Evolutionary conservation across 495 filamentous ascomycete species (phyloP), one percentile per base, ranked within the genome.

Genomic region (Podospora fimiseda): DNA sequence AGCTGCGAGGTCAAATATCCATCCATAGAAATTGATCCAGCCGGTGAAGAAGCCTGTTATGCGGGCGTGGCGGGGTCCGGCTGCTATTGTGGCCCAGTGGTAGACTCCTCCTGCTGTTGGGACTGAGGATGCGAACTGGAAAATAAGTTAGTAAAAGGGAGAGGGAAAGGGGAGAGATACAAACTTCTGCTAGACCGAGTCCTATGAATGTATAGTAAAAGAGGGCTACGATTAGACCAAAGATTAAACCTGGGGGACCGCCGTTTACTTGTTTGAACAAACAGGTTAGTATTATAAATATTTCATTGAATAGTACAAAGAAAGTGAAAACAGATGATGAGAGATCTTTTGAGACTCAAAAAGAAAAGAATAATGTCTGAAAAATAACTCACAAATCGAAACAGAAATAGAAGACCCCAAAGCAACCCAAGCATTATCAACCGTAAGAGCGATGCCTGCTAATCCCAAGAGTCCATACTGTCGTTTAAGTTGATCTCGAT

Each of bases 21-120:
- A 90, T n/a, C 83, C 89, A 50, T 88, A 79, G 60, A 83, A 85
- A 61, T 94, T 94, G 72, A 86, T 81, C 69, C 79, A 88, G 7
- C 89, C 89, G 0, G 87, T 83, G 57, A 89, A 92, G 68, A 82
- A 94, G 21, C 89, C 88, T 41, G 81, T 70, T 1, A 79, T 62
- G 13, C 86, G 79, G 24, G 88, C 89, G 64, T 83, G 85, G 42
- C 71, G 79, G 1, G 75, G 78, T 2, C 87, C 87, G 4, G 80
- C 82, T 0, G 88, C 60, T 14, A 91, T 77, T 0, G 84, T 82
- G 3, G 88, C 87, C 88, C 88, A 93, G 64, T 93, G 88, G 57
- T 92, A 92, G 1, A 95, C 88, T 37, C 88, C 87, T n/a, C 83
- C 86, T 7, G 83, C 79, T 0, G 86, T 89, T 1, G 88, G 88